Percentiles rank a stretch among this genome's conserved stretches.
Evolutionary conservation across 257 asterid genomes (phyloP).

Genomic region (Catharanthus roseus): DNA sequence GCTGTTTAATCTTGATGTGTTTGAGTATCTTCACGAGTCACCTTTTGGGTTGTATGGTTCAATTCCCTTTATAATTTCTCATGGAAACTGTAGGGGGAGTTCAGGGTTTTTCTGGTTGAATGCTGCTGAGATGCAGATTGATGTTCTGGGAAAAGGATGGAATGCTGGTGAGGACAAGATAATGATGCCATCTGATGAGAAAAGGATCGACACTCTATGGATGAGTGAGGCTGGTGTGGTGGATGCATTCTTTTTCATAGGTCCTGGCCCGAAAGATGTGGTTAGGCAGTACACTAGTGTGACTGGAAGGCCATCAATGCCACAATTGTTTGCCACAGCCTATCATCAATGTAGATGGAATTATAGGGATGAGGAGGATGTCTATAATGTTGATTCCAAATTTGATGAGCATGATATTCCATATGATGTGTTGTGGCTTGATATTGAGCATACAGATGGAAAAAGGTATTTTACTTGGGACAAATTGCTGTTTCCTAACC

Average conservation of each 20-base stretch:
- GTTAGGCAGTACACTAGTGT: conserved; percentile 80
- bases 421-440: conserved; percentile 96
- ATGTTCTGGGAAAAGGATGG: conserved; percentile 78
- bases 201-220: conserved; percentile 85
- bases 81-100: conserved; percentile 76
- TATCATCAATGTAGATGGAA: conserved; percentile 99
- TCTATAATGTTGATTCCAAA: conserved; percentile 69
- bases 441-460: conserved; percentile 95
- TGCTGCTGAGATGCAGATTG: conserved; percentile 99
- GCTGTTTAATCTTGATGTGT: conserved; percentile 91
- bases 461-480: conserved; percentile 97
- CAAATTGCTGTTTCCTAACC: conserved; percentile 69
- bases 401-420: conserved; percentile 95
- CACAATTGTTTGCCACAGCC: conserved; percentile 81
- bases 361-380: conserved; percentile 96
- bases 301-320: conserved; percentile 86
- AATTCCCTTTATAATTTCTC: conserved; percentile 85
- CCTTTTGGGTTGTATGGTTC: conserved; percentile 97
- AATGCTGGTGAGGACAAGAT: conserved; percentile 51
- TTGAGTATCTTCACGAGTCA: conserved; percentile 74
- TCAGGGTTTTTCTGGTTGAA: conserved; percentile 95
- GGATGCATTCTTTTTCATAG: conserved; percentile 86
- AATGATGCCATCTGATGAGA: conserved; percentile 64
- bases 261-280: conserved; percentile 91
- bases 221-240: conserved; percentile 95